phyloP scores from a whole-genome alignment of 371 early-diverging fungal species.

The Blakeslea trispora region DNA sequence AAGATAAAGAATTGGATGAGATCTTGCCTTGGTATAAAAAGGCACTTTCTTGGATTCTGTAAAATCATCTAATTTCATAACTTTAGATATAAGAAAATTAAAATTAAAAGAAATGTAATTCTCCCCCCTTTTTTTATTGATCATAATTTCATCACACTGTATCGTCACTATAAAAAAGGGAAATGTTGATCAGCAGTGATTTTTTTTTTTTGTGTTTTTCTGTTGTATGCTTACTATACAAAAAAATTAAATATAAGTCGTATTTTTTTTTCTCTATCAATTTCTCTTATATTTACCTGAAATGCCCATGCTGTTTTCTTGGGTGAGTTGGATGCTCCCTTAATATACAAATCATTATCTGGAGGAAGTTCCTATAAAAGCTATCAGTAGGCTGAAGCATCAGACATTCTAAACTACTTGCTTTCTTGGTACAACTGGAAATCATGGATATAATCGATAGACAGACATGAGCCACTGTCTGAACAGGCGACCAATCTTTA shows the following conservation, averaged over 20 bases:
- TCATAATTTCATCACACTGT: constrained; percentile 15
- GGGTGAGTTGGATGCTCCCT: constrained; percentile 71
- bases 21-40: constrained; percentile 23
- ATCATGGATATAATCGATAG: constrained; percentile 93
- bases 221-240: constrained; percentile 25
- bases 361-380: constrained; percentile 67
- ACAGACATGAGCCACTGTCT: constrained; percentile 93
- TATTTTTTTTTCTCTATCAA: too few relatives aligned
- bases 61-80: constrained; percentile 1
- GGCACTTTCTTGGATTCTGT: constrained; percentile 21
- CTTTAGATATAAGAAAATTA: too few relatives aligned
- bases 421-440: constrained; percentile 83
- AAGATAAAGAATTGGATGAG: constrained; percentile 31
- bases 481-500: constrained; percentile 94
- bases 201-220: too few relatives aligned
- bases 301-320: constrained; percentile 87
- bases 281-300: too few relatives aligned
- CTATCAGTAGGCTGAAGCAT: too few relatives aligned
- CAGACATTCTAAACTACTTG: too few relatives aligned
- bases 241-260: too few relatives aligned
- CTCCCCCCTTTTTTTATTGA: not conserved
- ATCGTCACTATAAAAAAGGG: constrained; percentile 28
- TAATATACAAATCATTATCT: constrained; percentile 73
- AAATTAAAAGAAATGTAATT: too few relatives aligned
- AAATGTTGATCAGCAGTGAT: too few relatives aligned